phyloP scores from a whole-genome alignment of 1,139 yeast species.

The Yamadazyma aaseri region DNA sequence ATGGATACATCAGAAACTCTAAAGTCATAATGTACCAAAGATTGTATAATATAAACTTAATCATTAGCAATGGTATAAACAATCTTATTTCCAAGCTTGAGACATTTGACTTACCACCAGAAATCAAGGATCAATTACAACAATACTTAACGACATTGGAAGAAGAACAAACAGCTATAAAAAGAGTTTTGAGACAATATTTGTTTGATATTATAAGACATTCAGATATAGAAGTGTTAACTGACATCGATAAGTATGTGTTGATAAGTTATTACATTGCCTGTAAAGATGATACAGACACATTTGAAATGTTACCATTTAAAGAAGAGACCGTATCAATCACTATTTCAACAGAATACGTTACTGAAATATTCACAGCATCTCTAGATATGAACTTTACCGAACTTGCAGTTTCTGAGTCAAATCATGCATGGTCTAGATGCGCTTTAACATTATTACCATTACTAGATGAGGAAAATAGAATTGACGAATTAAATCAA shows the following conservation, averaged over 20 bases:
- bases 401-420: conserved; percentile 23
- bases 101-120: conserved; percentile 4
- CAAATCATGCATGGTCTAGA: conserved; percentile 38
- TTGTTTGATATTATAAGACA: conserved; percentile 18
- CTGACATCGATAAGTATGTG: conserved; percentile 28
- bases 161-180: conserved; percentile 17
- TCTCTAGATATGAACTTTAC: conserved; percentile 15
- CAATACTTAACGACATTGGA: conserved; percentile 9
- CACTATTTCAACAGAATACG: conserved; percentile 9
- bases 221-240: conserved; percentile 5
- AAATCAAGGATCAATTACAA: conserved; percentile 2
- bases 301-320: conserved; percentile 23
- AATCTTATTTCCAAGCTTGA: conserved; percentile 11
- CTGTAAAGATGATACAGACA: conserved; percentile 14
- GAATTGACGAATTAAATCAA: conserved; percentile 32
- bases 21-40: conserved; percentile 24
- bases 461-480: conserved; percentile 32
- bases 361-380: conserved; percentile 14
- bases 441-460: conserved; percentile 41
- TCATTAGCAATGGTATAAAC: conserved; percentile 19
- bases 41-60: conserved; percentile 26
- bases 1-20: conserved; percentile 23
- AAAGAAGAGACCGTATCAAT: conserved; percentile 6
- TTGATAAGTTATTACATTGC: conserved; percentile 23
- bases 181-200: conserved; percentile 15